Evolutionary conservation across 495 filamentous ascomycete genomes (phyloP).

Genomic region (Penicillium salamii): DNA sequence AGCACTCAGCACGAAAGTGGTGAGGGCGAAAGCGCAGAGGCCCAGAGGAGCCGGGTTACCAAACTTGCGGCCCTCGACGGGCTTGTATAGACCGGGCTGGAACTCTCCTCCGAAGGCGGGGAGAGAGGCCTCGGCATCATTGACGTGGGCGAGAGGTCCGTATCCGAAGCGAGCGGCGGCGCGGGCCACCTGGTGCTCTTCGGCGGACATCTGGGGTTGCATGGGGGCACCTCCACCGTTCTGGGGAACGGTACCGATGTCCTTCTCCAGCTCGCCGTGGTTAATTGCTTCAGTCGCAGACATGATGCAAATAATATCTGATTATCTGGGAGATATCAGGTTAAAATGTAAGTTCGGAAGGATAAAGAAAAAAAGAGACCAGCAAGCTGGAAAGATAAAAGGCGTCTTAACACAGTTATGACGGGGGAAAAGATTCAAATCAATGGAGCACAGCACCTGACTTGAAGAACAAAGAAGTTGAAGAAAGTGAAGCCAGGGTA

Average conservation of each 20-base stretch:
- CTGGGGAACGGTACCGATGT: conserved; percentile 20
- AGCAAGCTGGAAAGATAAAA: conserved; percentile 25
- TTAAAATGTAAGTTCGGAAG: conserved; percentile 1
- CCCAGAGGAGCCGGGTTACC: conserved; percentile 86
- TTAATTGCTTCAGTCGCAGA: conserved; percentile 26
- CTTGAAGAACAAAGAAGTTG: conserved; percentile 7
- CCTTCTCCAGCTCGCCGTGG: conserved; percentile 35
- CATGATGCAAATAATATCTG: conserved; percentile 22
- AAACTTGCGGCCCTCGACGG: conserved; percentile 74
- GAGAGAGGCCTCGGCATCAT: conserved; percentile 59
- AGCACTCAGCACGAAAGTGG: conserved; percentile 86
- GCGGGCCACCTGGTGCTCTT: conserved; percentile 46
- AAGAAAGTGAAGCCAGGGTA: conserved; percentile 20
- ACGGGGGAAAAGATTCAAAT: conserved; percentile 13
- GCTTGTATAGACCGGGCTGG: conserved; percentile 87
- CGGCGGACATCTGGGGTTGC: conserved; percentile 39
- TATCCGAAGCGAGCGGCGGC: conserved; percentile 52
- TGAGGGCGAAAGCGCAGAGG: conserved; percentile 87
- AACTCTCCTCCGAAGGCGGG: conserved; percentile 94
- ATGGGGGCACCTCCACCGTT: conserved; percentile 18
- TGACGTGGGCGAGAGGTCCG: conserved; percentile 67
- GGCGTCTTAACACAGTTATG: conserved; percentile 26
- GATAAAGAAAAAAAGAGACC: conserved; percentile 10
- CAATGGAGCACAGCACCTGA: conserved; percentile 30
- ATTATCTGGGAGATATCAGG: neutral